phyloP scores from a whole-genome alignment of 2,329 filamentous ascomycete species.

The Neobulgaria alba region DNA sequence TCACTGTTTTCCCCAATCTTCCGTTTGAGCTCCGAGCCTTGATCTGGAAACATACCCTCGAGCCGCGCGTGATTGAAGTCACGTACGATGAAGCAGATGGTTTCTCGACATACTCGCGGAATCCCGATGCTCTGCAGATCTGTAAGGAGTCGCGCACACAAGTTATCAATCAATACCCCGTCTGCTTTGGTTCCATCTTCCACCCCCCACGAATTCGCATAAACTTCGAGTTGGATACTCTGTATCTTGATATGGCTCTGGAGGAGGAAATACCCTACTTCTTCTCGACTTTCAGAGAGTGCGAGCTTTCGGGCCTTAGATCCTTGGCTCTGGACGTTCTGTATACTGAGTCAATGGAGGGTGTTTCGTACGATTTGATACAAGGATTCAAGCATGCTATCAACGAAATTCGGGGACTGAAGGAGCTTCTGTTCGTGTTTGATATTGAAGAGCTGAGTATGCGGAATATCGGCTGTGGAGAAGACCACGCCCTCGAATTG shows the following conservation, averaged over 20 bases:
- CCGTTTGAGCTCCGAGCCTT: constrained; percentile 14
- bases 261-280: constrained; percentile 13
- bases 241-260: constrained; percentile 8
- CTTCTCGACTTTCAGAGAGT: constrained; percentile 9
- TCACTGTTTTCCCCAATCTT: constrained; percentile 14
- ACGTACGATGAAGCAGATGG: constrained; percentile 8
- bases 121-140: constrained; percentile 9
- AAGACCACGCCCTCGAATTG: constrained; percentile 5
- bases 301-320: constrained; percentile 7
- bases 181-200: constrained; percentile 14
- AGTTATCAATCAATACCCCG: constrained; percentile 9
- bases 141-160: constrained; percentile 14
- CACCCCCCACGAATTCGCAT: constrained; percentile 10
- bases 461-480: constrained; percentile 2
- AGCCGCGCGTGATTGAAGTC: constrained; percentile 10
- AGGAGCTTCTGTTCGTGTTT: constrained; percentile 7
- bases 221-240: constrained; percentile 16
- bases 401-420: neutral
- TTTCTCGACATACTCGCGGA: constrained; percentile 1
- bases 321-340: constrained; percentile 10
- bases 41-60: constrained; percentile 14
- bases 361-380: too few relatives aligned
- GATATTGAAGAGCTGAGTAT: constrained; percentile 6
- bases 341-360: too few relatives aligned
- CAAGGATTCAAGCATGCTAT: too few relatives aligned